phyloP scores from a whole-genome alignment of 164 flowering plant genomes.

The Chimonanthus salicifolius region DNA sequence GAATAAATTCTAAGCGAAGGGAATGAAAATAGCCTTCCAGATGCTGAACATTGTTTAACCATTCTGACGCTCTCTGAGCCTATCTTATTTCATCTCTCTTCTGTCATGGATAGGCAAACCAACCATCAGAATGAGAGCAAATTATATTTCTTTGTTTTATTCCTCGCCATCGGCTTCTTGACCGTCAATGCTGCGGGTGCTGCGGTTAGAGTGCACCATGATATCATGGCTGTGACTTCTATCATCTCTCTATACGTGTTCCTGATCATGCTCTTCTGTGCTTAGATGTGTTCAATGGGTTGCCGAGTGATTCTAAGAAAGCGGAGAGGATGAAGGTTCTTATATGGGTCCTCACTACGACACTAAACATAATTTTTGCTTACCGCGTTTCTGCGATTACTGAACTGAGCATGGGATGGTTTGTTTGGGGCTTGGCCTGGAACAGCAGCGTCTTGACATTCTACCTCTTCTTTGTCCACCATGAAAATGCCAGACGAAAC shows the following conservation, averaged over 20 bases:
- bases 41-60: no score
- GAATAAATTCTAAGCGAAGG: no score
- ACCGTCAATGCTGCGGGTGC: not conserved
- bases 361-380: not conserved
- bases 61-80: no score
- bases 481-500: not conserved
- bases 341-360: slow-evolving; percentile 3
- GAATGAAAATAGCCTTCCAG: no score
- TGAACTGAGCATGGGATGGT: slow-evolving; percentile 3
- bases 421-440: slow-evolving; percentile 7
- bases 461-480: slow-evolving; percentile 2
- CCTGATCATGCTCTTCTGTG: slow-evolving; percentile 4
- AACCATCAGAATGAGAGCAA: no score
- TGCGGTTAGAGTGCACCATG: not conserved
- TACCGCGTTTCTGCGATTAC: not conserved
- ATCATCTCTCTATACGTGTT: slow-evolving; percentile 2
- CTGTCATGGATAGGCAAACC: no score
- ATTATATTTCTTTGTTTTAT: no score
- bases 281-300: not conserved
- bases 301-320: slow-evolving; percentile 2
- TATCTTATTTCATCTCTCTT: no score
- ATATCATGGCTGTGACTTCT: not conserved
- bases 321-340: slow-evolving; percentile 4
- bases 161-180: not conserved
- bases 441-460: not conserved